Evolutionary conservation across 1,284 basidiomycete species (phyloP), one percentile per base, ranked within the genome.

Genomic region (Phylloboletellus chloephorus): DNA sequence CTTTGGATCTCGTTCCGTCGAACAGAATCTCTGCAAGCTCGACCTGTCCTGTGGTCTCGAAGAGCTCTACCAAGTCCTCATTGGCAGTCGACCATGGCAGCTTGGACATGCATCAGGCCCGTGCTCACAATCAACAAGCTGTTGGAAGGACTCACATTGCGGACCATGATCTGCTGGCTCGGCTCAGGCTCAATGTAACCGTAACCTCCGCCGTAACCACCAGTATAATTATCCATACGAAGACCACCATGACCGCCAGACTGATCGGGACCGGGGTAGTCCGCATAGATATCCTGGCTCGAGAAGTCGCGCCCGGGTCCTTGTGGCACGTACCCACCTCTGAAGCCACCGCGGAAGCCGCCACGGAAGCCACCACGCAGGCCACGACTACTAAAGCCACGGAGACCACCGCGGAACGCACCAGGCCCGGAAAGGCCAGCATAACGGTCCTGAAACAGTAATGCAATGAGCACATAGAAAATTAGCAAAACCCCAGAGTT

Each of bases 31-130:
- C 95, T 8, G 95, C 95, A 32, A 92, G 70, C 54, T 92, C 86
- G 23, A 98, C 95, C 50, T 84, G 85, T 8, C 95, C 95, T 1
- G 93, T 96, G 22, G 95, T 98, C 70, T 97, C 94, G 58, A 98
- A 98, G 22, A 98, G 69, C 67, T 98, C 95, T 17, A 98, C 94
- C 21, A 98, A 71, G 61, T 98, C 95, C 60, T 98, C 94, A 64
- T 98, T 96, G n/a, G 93, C 90, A 24, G 95, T 98, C 12, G 93
- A 97, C 92, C 93, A 98, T 0, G 95, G 95, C 13, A 98, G 69
- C 92, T 97, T 53, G 11, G 31, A 16, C 7, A 19, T 44, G 22
- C 11, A 11, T 42, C 28, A 45, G 26, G 7, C 15, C n/a, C 15
- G 0, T 22, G 20, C 22, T 19, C 4, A 5, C 10, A 24, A 21